Percentiles rank a stretch among this genome's conserved stretches.
These are phyloP conservation scores for Fomitopsis pulvina DNA, from an alignment of 768 basidiomycete genomes.

Conservation along the genomic window DNA sequence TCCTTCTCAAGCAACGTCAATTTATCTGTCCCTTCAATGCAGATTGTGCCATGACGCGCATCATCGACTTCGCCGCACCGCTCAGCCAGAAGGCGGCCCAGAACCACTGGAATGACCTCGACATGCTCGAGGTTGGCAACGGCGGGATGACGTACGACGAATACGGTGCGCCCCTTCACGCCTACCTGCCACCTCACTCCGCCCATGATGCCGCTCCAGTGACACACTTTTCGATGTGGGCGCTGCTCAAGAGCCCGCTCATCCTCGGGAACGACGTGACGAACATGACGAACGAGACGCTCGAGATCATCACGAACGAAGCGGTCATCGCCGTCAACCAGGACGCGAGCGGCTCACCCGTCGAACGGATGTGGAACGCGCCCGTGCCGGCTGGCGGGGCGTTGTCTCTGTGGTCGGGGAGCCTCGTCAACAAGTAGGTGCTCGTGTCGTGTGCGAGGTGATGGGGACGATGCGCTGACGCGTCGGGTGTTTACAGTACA, in stretches of 20 bases:
- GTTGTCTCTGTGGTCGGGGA: slow-evolving; percentile 28
- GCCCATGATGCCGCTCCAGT: slow-evolving; percentile 16
- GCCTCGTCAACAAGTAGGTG: slow-evolving; percentile 26
- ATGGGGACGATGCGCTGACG: neutral
- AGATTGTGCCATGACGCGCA: slow-evolving; percentile 28
- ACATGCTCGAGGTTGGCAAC: slow-evolving; percentile 33
- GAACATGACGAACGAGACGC: slow-evolving; percentile 31
- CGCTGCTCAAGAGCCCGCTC: slow-evolving; percentile 34
- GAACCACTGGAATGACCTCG: slow-evolving; percentile 32
- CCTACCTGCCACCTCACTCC: too few species aligned
- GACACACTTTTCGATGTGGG: slow-evolving; percentile 37
- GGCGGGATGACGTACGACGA: slow-evolving; percentile 35
- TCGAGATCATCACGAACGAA: slow-evolving; percentile 31
- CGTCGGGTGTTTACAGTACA: slow-evolving; percentile 5
- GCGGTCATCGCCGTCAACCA: slow-evolving; percentile 30
- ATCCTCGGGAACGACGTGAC: slow-evolving; percentile 36
- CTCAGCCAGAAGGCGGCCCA: slow-evolving; percentile 28
- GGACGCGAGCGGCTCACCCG: slow-evolving; percentile 26
- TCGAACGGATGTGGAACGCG: slow-evolving; percentile 28
- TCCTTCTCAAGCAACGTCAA: neutral
- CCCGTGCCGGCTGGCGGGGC: slow-evolving; percentile 21
- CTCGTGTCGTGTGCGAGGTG: neutral
- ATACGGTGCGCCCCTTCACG: slow-evolving; percentile 23
- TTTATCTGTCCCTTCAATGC: neutral
- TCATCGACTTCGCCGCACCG: slow-evolving; percentile 32